Evolutionary conservation across 345 rosid genomes (phyloP).

Genomic region (Rhizophora mangle): DNA sequence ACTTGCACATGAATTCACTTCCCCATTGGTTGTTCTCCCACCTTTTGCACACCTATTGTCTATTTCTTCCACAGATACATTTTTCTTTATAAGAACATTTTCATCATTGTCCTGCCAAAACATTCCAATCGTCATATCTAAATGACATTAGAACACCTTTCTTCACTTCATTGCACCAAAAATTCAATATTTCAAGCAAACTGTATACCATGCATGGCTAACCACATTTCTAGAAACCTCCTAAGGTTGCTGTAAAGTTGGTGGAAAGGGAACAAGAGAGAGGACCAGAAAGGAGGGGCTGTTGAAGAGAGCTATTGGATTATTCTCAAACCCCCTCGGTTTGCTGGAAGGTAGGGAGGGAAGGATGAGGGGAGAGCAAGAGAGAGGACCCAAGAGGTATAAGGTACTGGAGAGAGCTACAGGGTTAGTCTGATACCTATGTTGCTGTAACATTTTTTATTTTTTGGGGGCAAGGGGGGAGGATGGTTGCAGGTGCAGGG

Average conservation of each 20-base stretch:
- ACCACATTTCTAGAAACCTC: not conserved
- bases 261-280: not conserved
- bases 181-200: not conserved
- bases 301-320: too few relatives aligned
- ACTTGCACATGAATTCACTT: constrained; percentile 21
- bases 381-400: not conserved
- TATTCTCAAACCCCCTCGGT: not conserved
- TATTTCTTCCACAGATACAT: constrained; percentile 35
- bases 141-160: not conserved
- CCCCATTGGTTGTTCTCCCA: constrained; percentile 31
- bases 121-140: not conserved
- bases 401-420: too few relatives aligned
- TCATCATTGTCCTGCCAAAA: constrained; percentile 37
- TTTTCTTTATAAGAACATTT: constrained; percentile 32
- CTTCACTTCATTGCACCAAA: not conserved
- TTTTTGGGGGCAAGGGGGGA: too few relatives aligned
- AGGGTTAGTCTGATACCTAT: too few relatives aligned
- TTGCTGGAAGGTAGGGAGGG: too few relatives aligned
- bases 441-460: too few relatives aligned
- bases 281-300: not conserved
- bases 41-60: constrained; percentile 30
- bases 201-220: not conserved
- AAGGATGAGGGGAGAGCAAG: too few relatives aligned
- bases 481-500: too few relatives aligned
- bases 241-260: not conserved